Conservation (phyloP, 2,329 filamentous ascomycete species). For the Didymella exigua region DNA sequence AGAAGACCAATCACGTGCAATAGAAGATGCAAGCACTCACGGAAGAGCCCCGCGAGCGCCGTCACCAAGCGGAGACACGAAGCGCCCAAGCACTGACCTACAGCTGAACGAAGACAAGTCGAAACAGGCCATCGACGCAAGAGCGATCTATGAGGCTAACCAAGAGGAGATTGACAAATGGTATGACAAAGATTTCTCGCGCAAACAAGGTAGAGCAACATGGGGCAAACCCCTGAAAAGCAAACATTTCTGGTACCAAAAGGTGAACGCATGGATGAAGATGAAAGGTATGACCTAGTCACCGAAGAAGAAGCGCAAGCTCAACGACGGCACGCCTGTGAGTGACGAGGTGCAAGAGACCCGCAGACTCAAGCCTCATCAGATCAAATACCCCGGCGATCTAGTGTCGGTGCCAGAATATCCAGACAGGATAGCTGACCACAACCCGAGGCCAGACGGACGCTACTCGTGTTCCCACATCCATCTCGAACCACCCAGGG, state of each 20-base stretch:
- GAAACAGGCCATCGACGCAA: not conserved
- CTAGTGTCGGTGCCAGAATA: not conserved
- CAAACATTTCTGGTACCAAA: not conserved
- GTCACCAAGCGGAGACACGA: not conserved
- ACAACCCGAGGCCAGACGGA: not conserved
- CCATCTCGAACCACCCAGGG: not conserved
- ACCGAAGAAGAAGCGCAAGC: not conserved
- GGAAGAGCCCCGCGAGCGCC: not conserved
- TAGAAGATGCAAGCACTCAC: not conserved
- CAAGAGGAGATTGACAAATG: slow-evolving; percentile 1
- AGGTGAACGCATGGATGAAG: not conserved
- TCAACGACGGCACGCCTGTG: not conserved
- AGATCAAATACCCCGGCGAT: not conserved
- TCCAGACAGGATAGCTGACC: not conserved
- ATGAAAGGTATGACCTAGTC: not conserved
- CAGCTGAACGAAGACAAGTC: not conserved
- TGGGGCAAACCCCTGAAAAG: not conserved
- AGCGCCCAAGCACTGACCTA: not conserved
- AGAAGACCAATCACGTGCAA: not conserved
- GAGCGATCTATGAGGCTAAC: not conserved
- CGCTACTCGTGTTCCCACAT: not conserved
- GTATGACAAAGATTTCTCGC: not conserved
- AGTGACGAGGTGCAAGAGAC: not conserved
- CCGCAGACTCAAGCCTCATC: not conserved
- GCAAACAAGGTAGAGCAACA: not conserved